These are phyloP conservation scores for Calocera cornea DNA, from an alignment of 768 basidiomycete genomes.

Conservation along the genomic window DNA sequence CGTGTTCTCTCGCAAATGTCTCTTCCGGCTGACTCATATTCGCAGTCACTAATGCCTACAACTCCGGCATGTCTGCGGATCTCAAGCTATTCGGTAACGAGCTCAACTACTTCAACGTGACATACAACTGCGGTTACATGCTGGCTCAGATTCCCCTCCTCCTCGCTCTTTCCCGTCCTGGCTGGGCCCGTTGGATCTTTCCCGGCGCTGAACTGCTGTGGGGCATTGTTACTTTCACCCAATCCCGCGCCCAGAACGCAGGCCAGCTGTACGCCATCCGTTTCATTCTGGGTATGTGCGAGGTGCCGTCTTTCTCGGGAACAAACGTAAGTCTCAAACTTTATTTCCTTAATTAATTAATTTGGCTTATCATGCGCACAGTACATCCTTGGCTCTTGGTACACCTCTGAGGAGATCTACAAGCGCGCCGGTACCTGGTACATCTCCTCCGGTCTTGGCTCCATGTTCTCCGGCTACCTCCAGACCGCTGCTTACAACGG, in stretches of 20 bases:
- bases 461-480: slow-evolving; percentile 11
- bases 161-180: background rate
- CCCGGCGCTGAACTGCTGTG: background rate
- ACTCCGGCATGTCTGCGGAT: slow-evolving; percentile 64
- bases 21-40: background rate
- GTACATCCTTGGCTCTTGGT: slow-evolving; percentile 66
- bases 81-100: slow-evolving; percentile 50
- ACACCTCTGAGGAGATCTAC: slow-evolving; percentile 53
- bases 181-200: slow-evolving; percentile 1
- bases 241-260: background rate
- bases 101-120: slow-evolving; percentile 30
- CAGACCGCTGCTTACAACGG: slow-evolving; percentile 13
- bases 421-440: slow-evolving; percentile 59
- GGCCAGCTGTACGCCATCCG: slow-evolving; percentile 43
- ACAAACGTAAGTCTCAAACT: background rate
- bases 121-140: slow-evolving; percentile 3
- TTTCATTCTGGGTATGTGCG: slow-evolving; percentile 59
- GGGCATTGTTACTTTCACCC: background rate
- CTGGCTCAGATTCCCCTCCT: background rate
- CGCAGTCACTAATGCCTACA: slow-evolving; percentile 49
- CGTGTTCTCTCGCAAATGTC: background rate
- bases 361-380: slow-evolving; percentile 29
- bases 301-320: slow-evolving; percentile 65
- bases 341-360: background rate
- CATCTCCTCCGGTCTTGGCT: background rate